Percentiles rank a stretch among this genome's conserved stretches.
Conservation (phyloP, 768 basidiomycete species). For the Boletus coccyginus region DNA sequence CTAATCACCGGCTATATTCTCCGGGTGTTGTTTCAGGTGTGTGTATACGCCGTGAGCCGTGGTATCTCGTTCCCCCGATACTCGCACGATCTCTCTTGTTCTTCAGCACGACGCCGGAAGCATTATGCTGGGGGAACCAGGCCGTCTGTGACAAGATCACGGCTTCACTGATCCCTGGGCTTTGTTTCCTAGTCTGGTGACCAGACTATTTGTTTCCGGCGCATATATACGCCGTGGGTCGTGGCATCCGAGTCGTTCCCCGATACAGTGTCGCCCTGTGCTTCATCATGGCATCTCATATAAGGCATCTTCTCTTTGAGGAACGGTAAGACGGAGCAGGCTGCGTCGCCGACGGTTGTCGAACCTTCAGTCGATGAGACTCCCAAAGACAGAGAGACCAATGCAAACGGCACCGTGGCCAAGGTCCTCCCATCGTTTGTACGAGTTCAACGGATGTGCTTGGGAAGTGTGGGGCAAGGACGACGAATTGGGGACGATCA, state of each 20-base stretch:
- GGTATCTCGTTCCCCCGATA: too few species aligned
- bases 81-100: too few species aligned
- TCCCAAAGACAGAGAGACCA: neutral
- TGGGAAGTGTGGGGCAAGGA: constrained; percentile 67
- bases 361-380: neutral
- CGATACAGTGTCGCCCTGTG: neutral
- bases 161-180: too few species aligned
- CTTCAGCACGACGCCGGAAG: too few species aligned
- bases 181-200: too few species aligned
- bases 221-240: neutral
- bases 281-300: constrained; percentile 12
- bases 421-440: constrained; percentile 43
- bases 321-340: constrained; percentile 7
- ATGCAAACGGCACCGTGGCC: constrained; percentile 8
- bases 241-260: neutral
- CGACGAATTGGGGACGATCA: constrained; percentile 66
- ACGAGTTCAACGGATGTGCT: constrained; percentile 53
- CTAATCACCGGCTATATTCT: too few species aligned
- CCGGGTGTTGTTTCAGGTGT: too few species aligned
- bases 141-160: too few species aligned
- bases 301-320: constrained; percentile 17
- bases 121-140: too few species aligned
- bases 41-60: too few species aligned
- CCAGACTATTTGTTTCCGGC: too few species aligned
- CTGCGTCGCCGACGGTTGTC: neutral